These are phyloP conservation scores for Thalassiosira profunda DNA, from an alignment of 108 stramenopile species.

Conservation along the genomic window DNA sequence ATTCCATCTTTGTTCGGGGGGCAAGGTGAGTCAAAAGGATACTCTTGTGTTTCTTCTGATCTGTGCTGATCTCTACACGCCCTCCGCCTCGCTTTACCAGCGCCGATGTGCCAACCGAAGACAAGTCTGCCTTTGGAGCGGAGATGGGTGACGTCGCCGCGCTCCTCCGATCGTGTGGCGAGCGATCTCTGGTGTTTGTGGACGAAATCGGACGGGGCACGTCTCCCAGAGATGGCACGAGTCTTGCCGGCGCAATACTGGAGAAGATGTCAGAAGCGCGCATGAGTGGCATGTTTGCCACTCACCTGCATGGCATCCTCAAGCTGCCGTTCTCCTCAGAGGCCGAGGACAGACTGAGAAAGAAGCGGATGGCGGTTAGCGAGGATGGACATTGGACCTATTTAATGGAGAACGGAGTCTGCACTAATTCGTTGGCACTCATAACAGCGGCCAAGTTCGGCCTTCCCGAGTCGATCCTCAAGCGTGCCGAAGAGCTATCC, in stretches of 20 bases:
- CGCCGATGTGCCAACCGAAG: slow-evolving; percentile 92
- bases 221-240: slow-evolving; percentile 87
- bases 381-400: slow-evolving; percentile 77
- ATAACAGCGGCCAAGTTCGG: slow-evolving; percentile 86
- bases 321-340: slow-evolving; percentile 20
- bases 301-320: slow-evolving; percentile 65
- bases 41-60: too few relatives aligned
- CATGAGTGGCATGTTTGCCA: slow-evolving; percentile 92
- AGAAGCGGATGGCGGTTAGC: slow-evolving; percentile 42
- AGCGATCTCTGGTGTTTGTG: slow-evolving; percentile 89
- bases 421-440: slow-evolving; percentile 87
- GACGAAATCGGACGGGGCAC: slow-evolving; percentile 98
- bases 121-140: slow-evolving; percentile 94
- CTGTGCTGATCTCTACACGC: too few relatives aligned
- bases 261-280: slow-evolving; percentile 69
- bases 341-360: slow-evolving; percentile 38
- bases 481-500: slow-evolving; percentile 74
- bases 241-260: slow-evolving; percentile 86
- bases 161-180: slow-evolving; percentile 82
- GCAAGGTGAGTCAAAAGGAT: too few relatives aligned
- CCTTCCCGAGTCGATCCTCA: slow-evolving; percentile 68
- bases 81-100: too few relatives aligned
- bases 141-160: slow-evolving; percentile 96
- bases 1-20: slow-evolving; percentile 91
- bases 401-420: slow-evolving; percentile 84